Evolutionary conservation across 78 protist species (phyloP).

Genomic region (Capsaspora owczarzaki): DNA sequence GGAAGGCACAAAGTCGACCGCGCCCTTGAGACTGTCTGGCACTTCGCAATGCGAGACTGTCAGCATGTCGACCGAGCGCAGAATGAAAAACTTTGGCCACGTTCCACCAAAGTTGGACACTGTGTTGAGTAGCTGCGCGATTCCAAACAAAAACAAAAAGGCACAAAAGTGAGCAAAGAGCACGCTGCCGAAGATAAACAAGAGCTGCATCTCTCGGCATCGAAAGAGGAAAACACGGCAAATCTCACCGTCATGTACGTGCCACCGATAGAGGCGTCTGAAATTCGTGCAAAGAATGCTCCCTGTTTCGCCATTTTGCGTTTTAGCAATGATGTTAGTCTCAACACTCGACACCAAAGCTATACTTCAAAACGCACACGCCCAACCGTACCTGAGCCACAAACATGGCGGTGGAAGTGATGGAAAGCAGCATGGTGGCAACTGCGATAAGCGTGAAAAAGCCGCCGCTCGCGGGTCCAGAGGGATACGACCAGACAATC

Average conservation of each 20-base stretch:
- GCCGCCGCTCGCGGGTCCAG: background rate
- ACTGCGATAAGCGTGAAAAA: background rate
- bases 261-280: constrained; percentile 44
- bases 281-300: constrained; percentile 33
- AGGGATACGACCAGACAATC: constrained; percentile 3
- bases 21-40: too few species aligned
- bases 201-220: background rate
- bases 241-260: constrained; percentile 26
- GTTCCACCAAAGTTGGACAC: constrained; percentile 37
- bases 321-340: too few species aligned
- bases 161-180: background rate
- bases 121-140: constrained; percentile 38
- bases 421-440: background rate
- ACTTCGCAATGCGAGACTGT: too few species aligned
- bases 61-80: background rate
- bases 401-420: constrained; percentile 15
- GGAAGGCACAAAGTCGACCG: too few species aligned
- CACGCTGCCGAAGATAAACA: background rate
- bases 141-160: background rate
- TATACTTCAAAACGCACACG: too few species aligned
- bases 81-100: constrained; percentile 34
- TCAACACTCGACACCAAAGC: too few species aligned
- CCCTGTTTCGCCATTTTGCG: too few species aligned
- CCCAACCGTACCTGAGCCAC: constrained; percentile 28
- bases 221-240: background rate